A percentile compares a stretch with the other conserved stretches of the same genome.
Evolutionary conservation across 192 early-diverging fungal species (phyloP).

Genomic region (Linnemannia hyalina): DNA sequence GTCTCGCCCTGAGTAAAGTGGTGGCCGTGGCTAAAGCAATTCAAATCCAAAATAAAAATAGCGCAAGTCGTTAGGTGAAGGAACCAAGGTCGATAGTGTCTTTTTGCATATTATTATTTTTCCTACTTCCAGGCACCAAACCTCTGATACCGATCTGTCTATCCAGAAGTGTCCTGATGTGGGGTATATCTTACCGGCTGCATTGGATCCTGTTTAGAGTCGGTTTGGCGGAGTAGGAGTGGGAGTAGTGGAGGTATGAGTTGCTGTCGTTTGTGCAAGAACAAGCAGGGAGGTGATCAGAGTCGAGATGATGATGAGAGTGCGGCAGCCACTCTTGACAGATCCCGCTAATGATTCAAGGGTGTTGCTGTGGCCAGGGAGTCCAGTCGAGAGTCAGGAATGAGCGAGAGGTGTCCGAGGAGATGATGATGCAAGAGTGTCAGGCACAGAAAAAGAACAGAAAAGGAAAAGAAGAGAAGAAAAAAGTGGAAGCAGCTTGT

Average conservation of each 20-base stretch:
- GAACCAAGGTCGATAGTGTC: neutral
- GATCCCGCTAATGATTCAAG: neutral
- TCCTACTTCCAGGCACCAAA: neutral
- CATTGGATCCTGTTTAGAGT: slow-evolving; percentile 2
- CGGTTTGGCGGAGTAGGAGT: slow-evolving; percentile 4
- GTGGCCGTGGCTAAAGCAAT: slow-evolving; percentile 28
- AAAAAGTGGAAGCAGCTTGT: neutral
- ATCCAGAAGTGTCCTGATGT: neutral
- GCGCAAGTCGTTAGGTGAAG: neutral
- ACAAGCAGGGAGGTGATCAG: neutral
- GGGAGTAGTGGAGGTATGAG: neutral
- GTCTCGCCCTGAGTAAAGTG: slow-evolving; percentile 44
- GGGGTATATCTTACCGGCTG: slow-evolving; percentile 4
- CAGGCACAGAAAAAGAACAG: neutral
- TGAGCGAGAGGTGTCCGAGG: neutral
- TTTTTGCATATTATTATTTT: too few relatives aligned
- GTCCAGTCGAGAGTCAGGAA: neutral
- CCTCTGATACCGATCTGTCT: neutral
- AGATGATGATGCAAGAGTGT: neutral
- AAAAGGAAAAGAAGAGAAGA: neutral
- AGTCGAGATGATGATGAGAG: slow-evolving; percentile 1
- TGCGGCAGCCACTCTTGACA: neutral
- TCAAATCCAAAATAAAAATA: neutral
- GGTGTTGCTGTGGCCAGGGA: neutral
- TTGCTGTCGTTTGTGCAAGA: neutral